Evolutionary conservation across 1,139 yeast species (phyloP).

Genomic region (Diutina rugosa): DNA sequence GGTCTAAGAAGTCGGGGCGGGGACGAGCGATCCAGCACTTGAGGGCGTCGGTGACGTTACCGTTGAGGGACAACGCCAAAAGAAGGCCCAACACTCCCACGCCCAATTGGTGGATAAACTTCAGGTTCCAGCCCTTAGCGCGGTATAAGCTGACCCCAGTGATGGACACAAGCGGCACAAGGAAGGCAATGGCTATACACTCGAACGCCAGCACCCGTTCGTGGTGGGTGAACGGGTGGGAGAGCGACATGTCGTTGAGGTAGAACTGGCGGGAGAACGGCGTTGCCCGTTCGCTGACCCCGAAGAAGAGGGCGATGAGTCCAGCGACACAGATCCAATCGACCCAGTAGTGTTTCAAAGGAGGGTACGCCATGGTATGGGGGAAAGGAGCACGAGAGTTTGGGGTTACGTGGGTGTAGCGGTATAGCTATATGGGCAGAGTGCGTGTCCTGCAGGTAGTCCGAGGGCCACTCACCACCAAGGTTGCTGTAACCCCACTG

Average conservation of each 20-base stretch:
- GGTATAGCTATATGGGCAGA: background rate
- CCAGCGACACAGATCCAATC: background rate
- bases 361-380: background rate
- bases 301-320: background rate
- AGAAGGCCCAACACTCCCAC: constrained; percentile 7
- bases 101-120: background rate
- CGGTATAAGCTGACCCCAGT: background rate
- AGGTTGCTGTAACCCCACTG: background rate
- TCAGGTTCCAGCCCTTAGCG: background rate
- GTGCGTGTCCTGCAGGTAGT: background rate
- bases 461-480: background rate
- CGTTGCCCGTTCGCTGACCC: background rate
- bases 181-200: background rate
- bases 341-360: background rate
- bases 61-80: constrained; percentile 7
- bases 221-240: constrained; percentile 31
- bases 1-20: constrained; percentile 64
- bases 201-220: constrained; percentile 20
- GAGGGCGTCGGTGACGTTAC: constrained; percentile 47
- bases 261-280: constrained; percentile 67
- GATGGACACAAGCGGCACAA: background rate
- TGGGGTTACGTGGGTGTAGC: background rate
- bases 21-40: constrained; percentile 73
- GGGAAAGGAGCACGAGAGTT: background rate
- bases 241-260: constrained; percentile 25